Evolutionary conservation across 2,329 filamentous ascomycete genomes (phyloP), one percentile per base, ranked within the genome.

Genomic region (Apiospora malaysiana): DNA sequence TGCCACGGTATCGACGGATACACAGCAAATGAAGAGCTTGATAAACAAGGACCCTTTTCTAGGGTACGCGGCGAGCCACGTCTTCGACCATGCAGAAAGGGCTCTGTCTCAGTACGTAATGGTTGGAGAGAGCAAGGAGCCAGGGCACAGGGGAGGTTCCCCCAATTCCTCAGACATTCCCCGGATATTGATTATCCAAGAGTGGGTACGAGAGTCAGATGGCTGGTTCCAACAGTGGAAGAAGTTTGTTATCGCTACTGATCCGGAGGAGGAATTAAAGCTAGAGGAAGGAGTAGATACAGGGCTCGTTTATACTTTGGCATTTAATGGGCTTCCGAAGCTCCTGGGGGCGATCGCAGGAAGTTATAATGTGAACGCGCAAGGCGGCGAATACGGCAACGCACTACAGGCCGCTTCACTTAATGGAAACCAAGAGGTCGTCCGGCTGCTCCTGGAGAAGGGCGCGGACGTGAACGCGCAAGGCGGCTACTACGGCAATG

Each of bases 401-500:
- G 69, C 69, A 46, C 69, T 70, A 8, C 69, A 70, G 65, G 69
- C 66, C 47, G 69, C 69, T 68, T 68, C 65, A 40, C 8, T 0
- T 40, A 1, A 70, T 70, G 49, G 70, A 76, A 69, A 69, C 72
- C 43, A 73, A 76, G 69, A 72, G 72, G 21, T 73, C 72, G 10
- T 70, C 75, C 51, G 76, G 74, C 45, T 79, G 74, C n/a, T n/a
- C n/a, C n/a, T n/a, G n/a, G n/a, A n/a, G n/a, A n/a, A n/a, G n/a
- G n/a, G n/a, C n/a, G n/a, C n/a, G n/a, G n/a, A 68, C 47, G 40
- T 71, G n/a, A 12, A 59, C 25, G 63, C 69, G 47, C 23, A 51
- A 27, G 47, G 47, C 47, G 47, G 47, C n/a, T 0, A 51, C 5
- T 70, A 32, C 66, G 66, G 69, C 47, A 70, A 68, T 68, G 69